Conservation (phyloP, 495 filamentous ascomycete genomes). For the Pseudevernia furfuracea region DNA sequence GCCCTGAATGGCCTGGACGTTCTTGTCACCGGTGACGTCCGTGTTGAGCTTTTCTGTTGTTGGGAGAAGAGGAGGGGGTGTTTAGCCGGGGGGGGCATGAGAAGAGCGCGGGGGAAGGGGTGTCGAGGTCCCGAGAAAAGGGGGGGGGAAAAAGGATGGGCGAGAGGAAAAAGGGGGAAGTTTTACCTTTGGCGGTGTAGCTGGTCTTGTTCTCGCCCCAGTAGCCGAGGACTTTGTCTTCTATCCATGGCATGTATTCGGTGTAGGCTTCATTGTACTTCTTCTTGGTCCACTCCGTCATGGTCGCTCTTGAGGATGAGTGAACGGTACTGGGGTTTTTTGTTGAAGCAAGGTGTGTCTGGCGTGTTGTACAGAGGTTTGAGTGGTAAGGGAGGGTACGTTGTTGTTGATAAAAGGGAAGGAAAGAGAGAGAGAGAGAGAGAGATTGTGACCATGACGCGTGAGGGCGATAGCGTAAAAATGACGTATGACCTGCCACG, state of each 20-base stretch:
- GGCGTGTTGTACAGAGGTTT: background rate
- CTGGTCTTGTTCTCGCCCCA: slow-evolving; percentile 61
- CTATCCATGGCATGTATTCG: slow-evolving; percentile 59
- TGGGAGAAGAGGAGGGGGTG: background rate
- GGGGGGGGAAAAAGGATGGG: background rate
- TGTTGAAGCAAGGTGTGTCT: background rate
- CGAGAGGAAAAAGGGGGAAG: background rate
- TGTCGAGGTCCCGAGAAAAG: background rate
- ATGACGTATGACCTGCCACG: background rate
- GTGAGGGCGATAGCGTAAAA: background rate
- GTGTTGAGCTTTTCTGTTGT: slow-evolving; percentile 50
- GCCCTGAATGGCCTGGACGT: slow-evolving; percentile 53
- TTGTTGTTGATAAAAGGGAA: background rate
- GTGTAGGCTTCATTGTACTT: slow-evolving; percentile 57
- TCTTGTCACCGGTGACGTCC: slow-evolving; percentile 50
- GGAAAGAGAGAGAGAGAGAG: background rate
- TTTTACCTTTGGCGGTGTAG: slow-evolving; percentile 49
- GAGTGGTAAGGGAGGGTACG: background rate
- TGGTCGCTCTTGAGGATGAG: slow-evolving; percentile 5
- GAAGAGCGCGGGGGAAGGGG: background rate
- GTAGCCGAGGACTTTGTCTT: slow-evolving; percentile 54
- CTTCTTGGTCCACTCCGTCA: slow-evolving; percentile 44
- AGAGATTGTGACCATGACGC: background rate
- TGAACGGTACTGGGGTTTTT: background rate
- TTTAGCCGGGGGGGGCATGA: background rate